Conservation (phyloP, 805 yeast genomes). For the Metschnikowia gruessii region DNA sequence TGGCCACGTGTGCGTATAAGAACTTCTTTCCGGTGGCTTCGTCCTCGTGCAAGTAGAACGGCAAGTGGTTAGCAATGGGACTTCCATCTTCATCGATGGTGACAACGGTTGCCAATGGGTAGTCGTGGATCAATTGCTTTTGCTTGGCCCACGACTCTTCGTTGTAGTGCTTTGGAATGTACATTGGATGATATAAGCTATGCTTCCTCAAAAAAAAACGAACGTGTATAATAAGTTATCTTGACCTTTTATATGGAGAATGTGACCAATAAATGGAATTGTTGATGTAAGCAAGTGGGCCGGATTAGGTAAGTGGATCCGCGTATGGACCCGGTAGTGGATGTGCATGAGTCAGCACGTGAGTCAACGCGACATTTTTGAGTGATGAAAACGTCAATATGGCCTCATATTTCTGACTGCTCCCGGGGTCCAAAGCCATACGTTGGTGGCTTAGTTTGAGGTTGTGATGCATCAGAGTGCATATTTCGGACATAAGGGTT, state of each 20-base stretch:
- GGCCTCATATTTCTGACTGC: too few relatives aligned
- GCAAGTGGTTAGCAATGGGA: constrained; percentile 54
- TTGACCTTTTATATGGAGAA: too few relatives aligned
- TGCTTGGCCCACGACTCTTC: constrained; percentile 37
- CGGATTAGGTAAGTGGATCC: not conserved
- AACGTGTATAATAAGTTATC: not conserved
- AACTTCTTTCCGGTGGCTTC: constrained; percentile 35
- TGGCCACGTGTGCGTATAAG: constrained; percentile 56
- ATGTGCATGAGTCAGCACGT: too few relatives aligned
- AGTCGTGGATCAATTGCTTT: constrained; percentile 40
- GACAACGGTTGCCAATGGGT: constrained; percentile 54
- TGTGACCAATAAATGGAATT: too few relatives aligned
- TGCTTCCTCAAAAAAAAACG: not conserved
- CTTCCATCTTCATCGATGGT: constrained; percentile 39
- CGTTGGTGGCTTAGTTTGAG: too few relatives aligned
- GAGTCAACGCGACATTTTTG: too few relatives aligned
- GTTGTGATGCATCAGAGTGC: too few relatives aligned
- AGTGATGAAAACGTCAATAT: too few relatives aligned
- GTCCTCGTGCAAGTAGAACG: constrained; percentile 44
- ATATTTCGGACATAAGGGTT: too few relatives aligned
- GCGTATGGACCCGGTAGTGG: too few relatives aligned
- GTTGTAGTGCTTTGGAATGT: constrained; percentile 34
- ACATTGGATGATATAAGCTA: constrained; percentile 24
- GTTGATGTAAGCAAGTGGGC: too few relatives aligned
- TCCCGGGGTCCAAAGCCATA: too few relatives aligned